Percentiles rank a stretch among this genome's conserved stretches.
phyloP scores from a whole-genome alignment of 805 yeast genomes.

The Candida multigemmis region DNA sequence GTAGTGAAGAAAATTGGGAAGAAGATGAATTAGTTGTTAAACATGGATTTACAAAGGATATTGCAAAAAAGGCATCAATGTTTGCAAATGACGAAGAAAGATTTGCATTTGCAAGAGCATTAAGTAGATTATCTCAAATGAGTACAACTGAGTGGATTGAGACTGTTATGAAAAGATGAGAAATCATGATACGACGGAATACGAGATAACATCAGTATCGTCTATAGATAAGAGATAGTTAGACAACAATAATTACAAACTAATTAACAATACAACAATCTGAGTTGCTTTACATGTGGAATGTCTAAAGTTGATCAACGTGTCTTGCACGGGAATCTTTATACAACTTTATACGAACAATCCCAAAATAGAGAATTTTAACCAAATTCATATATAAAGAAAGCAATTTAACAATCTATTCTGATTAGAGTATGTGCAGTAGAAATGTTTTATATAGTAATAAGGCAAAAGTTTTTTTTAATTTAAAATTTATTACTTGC shows the following conservation, averaged over 20 bases:
- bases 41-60: slow-evolving; percentile 67
- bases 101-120: slow-evolving; percentile 94
- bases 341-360: background rate
- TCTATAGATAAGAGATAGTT: too few relatives aligned
- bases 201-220: too few relatives aligned
- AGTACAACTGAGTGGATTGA: slow-evolving; percentile 89
- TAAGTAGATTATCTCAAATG: slow-evolving; percentile 88
- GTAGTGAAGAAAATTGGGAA: slow-evolving; percentile 30
- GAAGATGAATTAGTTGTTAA: slow-evolving; percentile 58
- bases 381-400: background rate
- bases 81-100: slow-evolving; percentile 91
- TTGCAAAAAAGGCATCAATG: slow-evolving; percentile 64
- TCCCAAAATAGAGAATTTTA: background rate
- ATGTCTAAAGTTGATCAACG: too few relatives aligned
- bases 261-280: background rate
- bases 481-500: too few relatives aligned
- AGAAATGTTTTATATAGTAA: background rate
- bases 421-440: background rate
- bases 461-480: too few relatives aligned
- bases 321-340: too few relatives aligned
- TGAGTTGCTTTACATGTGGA: too few relatives aligned
- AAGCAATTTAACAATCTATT: background rate
- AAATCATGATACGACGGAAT: too few relatives aligned
- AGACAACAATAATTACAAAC: background rate
- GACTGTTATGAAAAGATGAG: too few relatives aligned